These are phyloP conservation scores for Hansenula anomala DNA, from an alignment of 1,139 yeast genomes.

Conservation along the genomic window DNA sequence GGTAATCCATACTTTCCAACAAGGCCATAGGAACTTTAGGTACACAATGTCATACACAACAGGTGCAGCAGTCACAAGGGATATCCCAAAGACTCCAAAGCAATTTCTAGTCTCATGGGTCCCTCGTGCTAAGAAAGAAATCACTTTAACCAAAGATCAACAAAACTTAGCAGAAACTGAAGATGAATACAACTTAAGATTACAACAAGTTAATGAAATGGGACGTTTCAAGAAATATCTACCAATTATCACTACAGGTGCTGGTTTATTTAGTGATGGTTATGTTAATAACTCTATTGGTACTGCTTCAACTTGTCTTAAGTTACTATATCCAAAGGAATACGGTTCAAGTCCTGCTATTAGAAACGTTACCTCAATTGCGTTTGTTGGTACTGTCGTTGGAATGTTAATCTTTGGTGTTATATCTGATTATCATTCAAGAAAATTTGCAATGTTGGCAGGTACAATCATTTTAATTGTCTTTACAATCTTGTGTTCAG, in stretches of 20 bases:
- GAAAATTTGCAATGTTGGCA: conserved; percentile 76
- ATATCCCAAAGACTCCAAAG: conserved; percentile 41
- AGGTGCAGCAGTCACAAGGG: conserved; percentile 30
- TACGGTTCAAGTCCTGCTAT: conserved; percentile 64
- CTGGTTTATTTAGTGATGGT: conserved; percentile 89
- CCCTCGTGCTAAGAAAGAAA: conserved; percentile 27
- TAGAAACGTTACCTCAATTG: conserved; percentile 79
- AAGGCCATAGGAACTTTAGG: too few species aligned
- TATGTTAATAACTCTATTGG: conserved; percentile 82
- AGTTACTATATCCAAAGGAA: conserved; percentile 56
- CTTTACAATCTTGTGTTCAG: conserved; percentile 75
- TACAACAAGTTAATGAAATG: conserved; percentile 24
- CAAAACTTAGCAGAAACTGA: conserved; percentile 11
- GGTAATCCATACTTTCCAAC: too few species aligned
- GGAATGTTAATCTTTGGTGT: conserved; percentile 82
- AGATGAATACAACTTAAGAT: conserved; percentile 27
- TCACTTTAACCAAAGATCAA: conserved; percentile 31
- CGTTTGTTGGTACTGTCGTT: conserved; percentile 87
- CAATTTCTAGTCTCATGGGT: conserved; percentile 38
- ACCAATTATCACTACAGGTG: conserved; percentile 87
- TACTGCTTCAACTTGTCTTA: conserved; percentile 66
- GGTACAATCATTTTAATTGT: conserved; percentile 70
- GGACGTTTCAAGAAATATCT: conserved; percentile 34
- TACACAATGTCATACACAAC: too few species aligned
- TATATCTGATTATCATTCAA: conserved; percentile 69